Base-by-base conservation (phyloP, 495 filamentous ascomycete species). In the Neurospora tetraspora region DNA sequence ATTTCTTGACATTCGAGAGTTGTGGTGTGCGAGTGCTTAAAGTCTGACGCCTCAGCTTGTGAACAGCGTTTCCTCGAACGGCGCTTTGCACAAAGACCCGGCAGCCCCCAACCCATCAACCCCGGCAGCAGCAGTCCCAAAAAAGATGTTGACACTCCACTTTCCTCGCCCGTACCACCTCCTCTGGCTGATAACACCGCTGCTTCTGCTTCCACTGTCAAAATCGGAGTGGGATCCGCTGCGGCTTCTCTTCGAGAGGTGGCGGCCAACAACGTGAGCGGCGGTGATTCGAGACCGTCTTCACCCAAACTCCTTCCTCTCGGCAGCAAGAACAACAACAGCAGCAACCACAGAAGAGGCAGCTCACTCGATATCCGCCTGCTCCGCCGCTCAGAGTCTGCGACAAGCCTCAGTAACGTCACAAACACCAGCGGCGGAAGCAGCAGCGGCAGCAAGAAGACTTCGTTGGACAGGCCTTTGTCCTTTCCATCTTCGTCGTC, bases 381-480 rank as follows among this genome's bases (percentile, higher is more conserved):
- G 6, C 53, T 65, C 3, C 53, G 27, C 3, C 2, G 12, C 7
- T 65, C 53, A 8, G 27, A 65, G 14, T 65, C 53, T 14, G 27
- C 53, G 27, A 65, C 53, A 34, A 65, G 53, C 53, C 27, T 65
- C 27, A 65, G 53, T 34, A 65, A 65, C 27, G 53, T 65, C 23
- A 34, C 36, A 31, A 34, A 37, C 10, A 38, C 38, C 42, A 20
- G 27, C 40, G 23, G 37, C 18, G 27, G 71, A 42, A 27, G 39
- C 39, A 53, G 68, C 34, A 36, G 39, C 45, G 7, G 12, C 20
- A 39, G 20, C 43, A 37, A 59, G 11, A 27, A 68, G 47, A 59
- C 47, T 59, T 59, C 20, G 53, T 18, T 65, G 53, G 77, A 77
- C 68, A 65, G 72, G 18, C 53, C 61, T 20, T 76, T 73, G 12